Evolutionary conservation across 148 eudicot species (phyloP).

Genomic region (Rhododendron griersonianum): DNA sequence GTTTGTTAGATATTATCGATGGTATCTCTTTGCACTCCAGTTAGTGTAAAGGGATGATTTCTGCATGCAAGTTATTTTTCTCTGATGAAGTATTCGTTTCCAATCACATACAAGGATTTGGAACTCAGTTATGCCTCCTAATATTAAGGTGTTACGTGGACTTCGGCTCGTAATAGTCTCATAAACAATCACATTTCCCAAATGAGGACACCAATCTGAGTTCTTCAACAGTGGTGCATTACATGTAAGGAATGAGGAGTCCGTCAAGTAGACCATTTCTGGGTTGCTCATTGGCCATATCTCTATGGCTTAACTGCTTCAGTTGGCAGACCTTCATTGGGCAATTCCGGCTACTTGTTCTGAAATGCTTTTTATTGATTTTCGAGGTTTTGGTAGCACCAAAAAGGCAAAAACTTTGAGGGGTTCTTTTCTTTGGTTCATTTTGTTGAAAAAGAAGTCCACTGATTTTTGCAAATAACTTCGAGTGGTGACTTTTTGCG

Average conservation of each 20-base stretch:
- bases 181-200: background rate
- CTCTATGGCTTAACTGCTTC: background rate
- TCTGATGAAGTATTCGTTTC: background rate
- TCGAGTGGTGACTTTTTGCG: background rate
- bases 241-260: background rate
- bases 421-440: background rate
- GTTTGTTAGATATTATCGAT: background rate
- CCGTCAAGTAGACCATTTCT: background rate
- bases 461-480: background rate
- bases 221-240: background rate
- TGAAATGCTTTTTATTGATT: background rate
- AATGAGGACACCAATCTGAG: background rate
- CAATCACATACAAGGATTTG: background rate
- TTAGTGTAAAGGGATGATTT: background rate
- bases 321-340: background rate
- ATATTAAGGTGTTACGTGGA: background rate
- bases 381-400: background rate
- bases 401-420: background rate
- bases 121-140: background rate
- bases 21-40: background rate
- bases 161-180: background rate
- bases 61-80: background rate
- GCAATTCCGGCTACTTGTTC: background rate
- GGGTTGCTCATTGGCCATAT: background rate
- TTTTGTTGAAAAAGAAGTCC: background rate